Evolutionary conservation across 2,329 filamentous ascomycete species (phyloP), one percentile per base, ranked within the genome.

Genomic region (Septoria petroselini): DNA sequence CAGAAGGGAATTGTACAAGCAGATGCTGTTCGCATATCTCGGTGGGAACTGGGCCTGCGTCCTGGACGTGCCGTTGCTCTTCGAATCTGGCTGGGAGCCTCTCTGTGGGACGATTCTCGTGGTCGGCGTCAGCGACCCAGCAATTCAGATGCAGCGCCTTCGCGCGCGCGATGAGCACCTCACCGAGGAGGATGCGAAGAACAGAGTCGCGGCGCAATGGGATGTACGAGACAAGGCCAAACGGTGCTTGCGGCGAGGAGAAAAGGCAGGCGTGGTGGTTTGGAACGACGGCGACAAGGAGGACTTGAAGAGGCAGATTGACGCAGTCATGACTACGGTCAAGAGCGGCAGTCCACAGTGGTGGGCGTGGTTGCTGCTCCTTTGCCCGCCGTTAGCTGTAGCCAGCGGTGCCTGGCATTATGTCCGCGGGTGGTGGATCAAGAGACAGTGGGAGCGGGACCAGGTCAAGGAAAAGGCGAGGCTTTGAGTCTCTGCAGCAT

Each of bases 21-120:
- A 79, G 40, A 79, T 97, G 49, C 65, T 89, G n/a, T 74, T 76
- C 53, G 81, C 81, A 60, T 96, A 95, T 64, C 48, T 93, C 11
- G 71, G 71, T 1, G 91, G 93, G 0, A 68, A 83, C 65, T 93
- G 91, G 89, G 91, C 90, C 0, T 89, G 95, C 3, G 85, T 98
- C 29, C 76, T 97, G 12, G 93, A 98, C 66, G 84, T 98, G 7
- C 93, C 93, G 43, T 74, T 98, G 46, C 77, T 98, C 34, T 96
- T 96, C 62, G 93, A 98, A 75, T 85, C 83, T 60, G 82, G 83
- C 2, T 83, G 95, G 70, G 93, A 98, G 69, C 75, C 82, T 33
- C 81, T 95, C 58, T 96, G 91, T 65, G 90, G 90, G 3, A 84
- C 83, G 0, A 86, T 95, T 12, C 71, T 95, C 53, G 90, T 98